phyloP scores from a whole-genome alignment of 1,284 basidiomycete species.

The Melanopsichium pennsylvanicum region DNA sequence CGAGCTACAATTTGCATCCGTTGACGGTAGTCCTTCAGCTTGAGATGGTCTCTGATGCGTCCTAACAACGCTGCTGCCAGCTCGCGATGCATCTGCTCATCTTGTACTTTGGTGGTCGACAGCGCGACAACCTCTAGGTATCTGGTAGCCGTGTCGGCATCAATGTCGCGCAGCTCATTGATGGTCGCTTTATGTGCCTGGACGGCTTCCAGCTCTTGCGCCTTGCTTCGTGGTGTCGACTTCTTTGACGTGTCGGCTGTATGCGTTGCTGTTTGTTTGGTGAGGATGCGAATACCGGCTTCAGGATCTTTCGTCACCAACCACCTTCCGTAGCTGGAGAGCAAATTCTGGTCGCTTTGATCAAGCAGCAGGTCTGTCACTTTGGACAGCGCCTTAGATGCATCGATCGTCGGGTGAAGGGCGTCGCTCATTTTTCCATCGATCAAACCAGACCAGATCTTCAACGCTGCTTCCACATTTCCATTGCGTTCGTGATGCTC shows the following conservation, averaged over 20 bases:
- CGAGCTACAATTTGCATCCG: conserved; percentile 16
- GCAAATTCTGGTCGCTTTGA: conserved; percentile 16
- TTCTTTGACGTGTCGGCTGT: conserved; percentile 6
- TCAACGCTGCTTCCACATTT: conserved; percentile 27
- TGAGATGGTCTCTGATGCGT: conserved; percentile 12
- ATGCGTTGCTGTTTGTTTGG: conserved; percentile 10
- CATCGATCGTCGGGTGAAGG: conserved; percentile 3
- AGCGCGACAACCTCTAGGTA: conserved; percentile 60
- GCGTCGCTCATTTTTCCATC: conserved; percentile 43
- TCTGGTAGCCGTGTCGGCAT: conserved; percentile 45
- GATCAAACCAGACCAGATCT: conserved; percentile 37
- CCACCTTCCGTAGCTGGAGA: conserved; percentile 50
- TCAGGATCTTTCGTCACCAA: conserved; percentile 50
- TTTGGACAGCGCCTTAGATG: conserved; percentile 9
- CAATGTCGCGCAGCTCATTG: conserved; percentile 32
- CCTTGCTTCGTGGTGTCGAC: conserved; percentile 12
- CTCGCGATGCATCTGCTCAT: conserved; percentile 45
- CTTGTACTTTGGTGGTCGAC: conserved; percentile 35
- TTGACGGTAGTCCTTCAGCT: conserved; percentile 8
- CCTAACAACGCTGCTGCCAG: conserved; percentile 27
- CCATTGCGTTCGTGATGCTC: conserved; percentile 23
- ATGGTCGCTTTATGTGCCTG: conserved; percentile 38
- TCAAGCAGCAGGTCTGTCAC: conserved; percentile 27
- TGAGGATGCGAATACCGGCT: conserved; percentile 47
- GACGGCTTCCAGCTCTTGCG: conserved; percentile 31